These are phyloP conservation scores for Kuraishia ogatae DNA, from an alignment of 805 yeast species.

Conservation along the genomic window DNA sequence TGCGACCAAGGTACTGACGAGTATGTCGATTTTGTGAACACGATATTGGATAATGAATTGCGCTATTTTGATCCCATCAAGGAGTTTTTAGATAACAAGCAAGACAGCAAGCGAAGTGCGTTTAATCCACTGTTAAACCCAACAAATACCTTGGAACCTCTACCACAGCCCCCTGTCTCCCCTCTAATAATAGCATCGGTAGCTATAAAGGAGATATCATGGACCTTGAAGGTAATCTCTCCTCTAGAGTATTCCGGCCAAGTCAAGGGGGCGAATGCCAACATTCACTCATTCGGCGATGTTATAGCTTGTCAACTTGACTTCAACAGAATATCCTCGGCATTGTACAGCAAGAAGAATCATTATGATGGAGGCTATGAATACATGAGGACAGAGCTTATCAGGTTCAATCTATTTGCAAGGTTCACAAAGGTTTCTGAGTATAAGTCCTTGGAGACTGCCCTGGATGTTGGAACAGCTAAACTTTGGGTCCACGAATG, in stretches of 20 bases:
- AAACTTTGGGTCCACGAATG: conserved; percentile 5
- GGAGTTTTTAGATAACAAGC: conserved; percentile 1
- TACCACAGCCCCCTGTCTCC: neutral
- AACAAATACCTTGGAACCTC: neutral
- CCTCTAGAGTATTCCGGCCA: conserved; percentile 5
- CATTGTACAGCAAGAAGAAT: neutral
- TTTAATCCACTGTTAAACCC: neutral
- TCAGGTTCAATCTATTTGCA: neutral
- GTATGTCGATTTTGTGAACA: conserved; percentile 12
- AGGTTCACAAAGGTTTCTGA: conserved; percentile 1
- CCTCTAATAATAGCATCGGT: neutral
- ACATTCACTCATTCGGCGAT: conserved; percentile 4
- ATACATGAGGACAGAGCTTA: conserved; percentile 4
- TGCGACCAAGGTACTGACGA: conserved; percentile 14
- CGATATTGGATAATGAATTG: conserved; percentile 15
- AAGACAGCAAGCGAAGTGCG: neutral
- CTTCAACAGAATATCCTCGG: conserved; percentile 1
- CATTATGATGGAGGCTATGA: neutral
- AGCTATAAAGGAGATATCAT: conserved; percentile 1
- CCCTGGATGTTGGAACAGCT: conserved; percentile 2
- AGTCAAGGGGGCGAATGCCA: conserved; percentile 1
- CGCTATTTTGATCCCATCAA: conserved; percentile 12
- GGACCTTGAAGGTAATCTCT: conserved; percentile 6
- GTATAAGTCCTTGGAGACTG: conserved; percentile 1
- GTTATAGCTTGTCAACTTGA: neutral